A percentile compares a stretch with the other conserved stretches of the same genome.
These are phyloP conservation scores for Candida yuanshanica DNA, from an alignment of 805 yeast species.

Conservation along the genomic window DNA sequence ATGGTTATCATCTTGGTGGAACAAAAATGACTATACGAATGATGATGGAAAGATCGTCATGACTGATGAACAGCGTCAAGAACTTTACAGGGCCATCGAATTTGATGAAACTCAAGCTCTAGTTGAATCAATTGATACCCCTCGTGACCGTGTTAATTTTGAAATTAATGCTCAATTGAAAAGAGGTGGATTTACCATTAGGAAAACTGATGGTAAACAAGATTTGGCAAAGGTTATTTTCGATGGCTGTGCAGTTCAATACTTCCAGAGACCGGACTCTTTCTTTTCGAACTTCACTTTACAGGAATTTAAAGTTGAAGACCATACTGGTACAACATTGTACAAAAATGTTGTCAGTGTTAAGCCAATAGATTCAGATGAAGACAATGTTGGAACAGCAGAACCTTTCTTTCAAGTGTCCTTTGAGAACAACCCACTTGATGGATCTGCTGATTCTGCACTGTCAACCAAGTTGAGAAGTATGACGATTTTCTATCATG, in stretches of 20 bases:
- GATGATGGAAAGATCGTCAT: constrained; percentile 43
- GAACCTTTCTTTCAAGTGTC: constrained; percentile 78
- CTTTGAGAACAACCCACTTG: constrained; percentile 84
- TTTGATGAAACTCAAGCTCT: constrained; percentile 61
- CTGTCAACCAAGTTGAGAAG: constrained; percentile 71
- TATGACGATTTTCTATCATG: constrained; percentile 86
- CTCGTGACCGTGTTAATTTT: constrained; percentile 65
- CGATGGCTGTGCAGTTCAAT: constrained; percentile 72
- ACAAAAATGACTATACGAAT: constrained; percentile 11
- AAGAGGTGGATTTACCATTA: constrained; percentile 71
- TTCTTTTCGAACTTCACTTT: constrained; percentile 65
- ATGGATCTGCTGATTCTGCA: constrained; percentile 75
- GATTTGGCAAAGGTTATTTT: constrained; percentile 74
- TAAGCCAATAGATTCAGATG: constrained; percentile 48
- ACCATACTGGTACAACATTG: constrained; percentile 73
- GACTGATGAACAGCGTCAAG: constrained; percentile 84
- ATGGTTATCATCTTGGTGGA: constrained; percentile 71
- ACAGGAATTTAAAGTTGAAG: constrained; percentile 80
- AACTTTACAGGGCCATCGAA: constrained; percentile 89
- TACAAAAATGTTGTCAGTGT: constrained; percentile 87
- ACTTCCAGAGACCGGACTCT: constrained; percentile 76
- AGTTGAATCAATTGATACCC: constrained; percentile 53
- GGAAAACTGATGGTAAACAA: constrained; percentile 24
- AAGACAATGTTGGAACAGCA: constrained; percentile 21
- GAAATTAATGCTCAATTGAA: constrained; percentile 64